These are phyloP conservation scores for Scleroderma bovista DNA, from an alignment of 768 basidiomycete genomes.

Conservation along the genomic window DNA sequence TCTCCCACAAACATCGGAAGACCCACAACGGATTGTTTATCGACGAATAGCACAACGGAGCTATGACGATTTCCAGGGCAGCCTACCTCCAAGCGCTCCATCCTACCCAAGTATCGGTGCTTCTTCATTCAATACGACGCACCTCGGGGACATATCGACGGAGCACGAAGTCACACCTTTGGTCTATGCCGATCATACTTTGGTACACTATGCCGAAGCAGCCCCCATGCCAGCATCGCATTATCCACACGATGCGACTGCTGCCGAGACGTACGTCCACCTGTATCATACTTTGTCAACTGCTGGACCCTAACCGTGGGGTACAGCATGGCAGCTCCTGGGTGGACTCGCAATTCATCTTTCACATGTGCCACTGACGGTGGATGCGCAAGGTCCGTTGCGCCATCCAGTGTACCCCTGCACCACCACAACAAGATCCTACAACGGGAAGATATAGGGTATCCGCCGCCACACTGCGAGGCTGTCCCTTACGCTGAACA, in stretches of 20 bases:
- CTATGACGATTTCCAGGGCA: constrained; percentile 9
- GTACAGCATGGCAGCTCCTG: constrained; percentile 10
- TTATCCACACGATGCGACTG: neutral
- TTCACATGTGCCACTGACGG: constrained; percentile 8
- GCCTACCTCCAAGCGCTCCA: constrained; percentile 4
- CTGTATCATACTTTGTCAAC: neutral
- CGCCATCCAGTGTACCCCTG: constrained; percentile 5
- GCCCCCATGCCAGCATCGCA: constrained; percentile 4
- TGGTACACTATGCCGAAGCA: constrained; percentile 1
- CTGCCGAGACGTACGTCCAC: constrained; percentile 11
- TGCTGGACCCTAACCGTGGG: neutral
- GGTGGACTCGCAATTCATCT: constrained; percentile 14
- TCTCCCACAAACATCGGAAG: constrained; percentile 3
- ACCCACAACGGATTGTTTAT: neutral
- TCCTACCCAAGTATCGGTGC: constrained; percentile 3
- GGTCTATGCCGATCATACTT: neutral
- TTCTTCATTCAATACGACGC: constrained; percentile 4
- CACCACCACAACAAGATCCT: neutral
- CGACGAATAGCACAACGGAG: constrained; percentile 1
- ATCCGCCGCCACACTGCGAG: constrained; percentile 4
- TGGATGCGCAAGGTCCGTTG: neutral
- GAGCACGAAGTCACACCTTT: neutral
- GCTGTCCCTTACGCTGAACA: constrained; percentile 8
- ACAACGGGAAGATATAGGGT: neutral
- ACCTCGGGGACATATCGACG: constrained; percentile 3